These are phyloP conservation scores for Lithocarpus polystachyus DNA, from an alignment of 306 rosid genomes.

Conservation along the genomic window DNA sequence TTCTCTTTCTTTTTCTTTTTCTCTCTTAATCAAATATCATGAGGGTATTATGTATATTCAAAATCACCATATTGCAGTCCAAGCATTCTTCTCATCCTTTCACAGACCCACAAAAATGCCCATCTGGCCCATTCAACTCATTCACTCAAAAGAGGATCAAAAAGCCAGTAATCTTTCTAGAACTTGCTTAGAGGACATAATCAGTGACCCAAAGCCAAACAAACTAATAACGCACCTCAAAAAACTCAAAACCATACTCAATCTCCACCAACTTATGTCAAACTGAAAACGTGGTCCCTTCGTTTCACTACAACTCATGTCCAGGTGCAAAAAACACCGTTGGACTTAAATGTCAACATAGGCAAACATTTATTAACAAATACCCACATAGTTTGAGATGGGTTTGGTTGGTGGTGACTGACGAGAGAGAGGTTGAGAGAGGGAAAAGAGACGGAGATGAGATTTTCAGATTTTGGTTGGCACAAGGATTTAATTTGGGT, in stretches of 20 bases:
- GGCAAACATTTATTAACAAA: constrained; percentile 47
- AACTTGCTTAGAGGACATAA: constrained; percentile 65
- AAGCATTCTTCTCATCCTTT: constrained; percentile 8
- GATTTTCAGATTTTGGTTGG: too few relatives aligned
- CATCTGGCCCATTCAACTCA: constrained; percentile 44
- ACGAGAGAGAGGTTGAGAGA: too few relatives aligned
- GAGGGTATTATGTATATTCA: constrained; percentile 26
- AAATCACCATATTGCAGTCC: constrained; percentile 7
- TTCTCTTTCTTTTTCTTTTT: neutral
- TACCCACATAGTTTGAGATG: constrained; percentile 38
- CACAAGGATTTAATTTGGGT: too few relatives aligned
- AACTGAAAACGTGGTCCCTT: constrained; percentile 56
- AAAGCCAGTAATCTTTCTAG: constrained; percentile 54
- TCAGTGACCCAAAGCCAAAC: constrained; percentile 57
- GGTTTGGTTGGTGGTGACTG: too few relatives aligned
- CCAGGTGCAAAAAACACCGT: constrained; percentile 60
- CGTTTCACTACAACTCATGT: constrained; percentile 59
- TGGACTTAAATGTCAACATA: constrained; percentile 41
- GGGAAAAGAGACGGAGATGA: too few relatives aligned
- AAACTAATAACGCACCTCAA: constrained; percentile 36
- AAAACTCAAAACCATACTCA: constrained; percentile 44
- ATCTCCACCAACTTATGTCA: constrained; percentile 43
- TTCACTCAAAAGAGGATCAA: constrained; percentile 61
- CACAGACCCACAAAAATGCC: constrained; percentile 2
- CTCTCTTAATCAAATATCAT: constrained; percentile 18